Evolutionary conservation across 352 stramenopile species (phyloP).

Genomic region (Pythium guiyangense): DNA sequence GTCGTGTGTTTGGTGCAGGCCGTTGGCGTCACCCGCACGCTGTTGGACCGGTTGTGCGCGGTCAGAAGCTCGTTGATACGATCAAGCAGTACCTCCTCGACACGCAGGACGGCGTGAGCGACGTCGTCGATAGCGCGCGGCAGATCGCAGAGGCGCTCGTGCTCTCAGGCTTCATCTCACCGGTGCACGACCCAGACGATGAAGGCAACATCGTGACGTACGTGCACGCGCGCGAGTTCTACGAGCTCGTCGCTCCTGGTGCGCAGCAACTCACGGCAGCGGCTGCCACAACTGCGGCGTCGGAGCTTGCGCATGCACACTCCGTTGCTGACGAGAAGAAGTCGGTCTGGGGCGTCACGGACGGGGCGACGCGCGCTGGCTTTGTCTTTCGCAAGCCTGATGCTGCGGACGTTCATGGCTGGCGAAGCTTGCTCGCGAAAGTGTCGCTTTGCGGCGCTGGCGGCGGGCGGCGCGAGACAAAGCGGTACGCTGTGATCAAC

Average conservation of each 20-base stretch:
- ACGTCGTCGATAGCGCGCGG: constrained; percentile 17
- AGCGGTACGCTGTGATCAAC: constrained; percentile 18
- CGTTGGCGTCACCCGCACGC: constrained; percentile 6
- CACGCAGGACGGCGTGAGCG: constrained; percentile 18
- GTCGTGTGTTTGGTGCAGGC: constrained; percentile 13
- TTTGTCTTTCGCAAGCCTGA: constrained; percentile 17
- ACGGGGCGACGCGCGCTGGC: constrained; percentile 27
- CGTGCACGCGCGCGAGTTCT: constrained; percentile 27
- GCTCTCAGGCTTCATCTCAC: constrained; percentile 29
- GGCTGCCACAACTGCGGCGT: background rate
- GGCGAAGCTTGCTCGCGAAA: background rate
- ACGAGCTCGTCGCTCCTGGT: constrained; percentile 48
- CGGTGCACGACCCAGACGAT: constrained; percentile 15
- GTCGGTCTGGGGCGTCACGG: constrained; percentile 32
- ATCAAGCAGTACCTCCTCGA: constrained; percentile 19
- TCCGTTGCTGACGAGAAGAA: constrained; percentile 3
- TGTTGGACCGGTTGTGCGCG: constrained; percentile 28
- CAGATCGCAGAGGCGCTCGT: constrained; percentile 25
- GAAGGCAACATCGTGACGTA: constrained; percentile 15
- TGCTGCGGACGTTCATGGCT: background rate
- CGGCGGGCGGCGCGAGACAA: constrained; percentile 1
- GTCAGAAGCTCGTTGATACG: constrained; percentile 29
- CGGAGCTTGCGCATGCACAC: background rate
- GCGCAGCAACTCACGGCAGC: constrained; percentile 5
- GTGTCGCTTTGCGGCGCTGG: constrained; percentile 5